phyloP scores from a whole-genome alignment of 176 grass and related monocot species.

The Melocanna baccifera region DNA sequence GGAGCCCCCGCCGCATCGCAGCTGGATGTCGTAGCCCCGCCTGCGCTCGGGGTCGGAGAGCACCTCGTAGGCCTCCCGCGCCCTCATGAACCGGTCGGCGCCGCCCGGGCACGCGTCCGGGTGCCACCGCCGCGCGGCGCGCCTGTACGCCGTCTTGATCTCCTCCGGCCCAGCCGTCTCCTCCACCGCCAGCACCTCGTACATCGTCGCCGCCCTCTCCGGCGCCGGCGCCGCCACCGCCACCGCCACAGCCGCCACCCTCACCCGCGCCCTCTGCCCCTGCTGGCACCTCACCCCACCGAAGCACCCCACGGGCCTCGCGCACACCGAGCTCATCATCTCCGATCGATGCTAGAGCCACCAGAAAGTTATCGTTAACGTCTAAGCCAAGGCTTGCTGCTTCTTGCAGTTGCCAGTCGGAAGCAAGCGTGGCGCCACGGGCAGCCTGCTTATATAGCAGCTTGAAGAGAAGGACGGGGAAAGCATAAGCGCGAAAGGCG shows the following conservation, averaged over 20 bases:
- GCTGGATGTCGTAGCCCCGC: conserved; percentile 65
- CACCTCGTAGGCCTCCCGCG: conserved; percentile 82
- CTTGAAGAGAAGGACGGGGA: conserved; percentile 3
- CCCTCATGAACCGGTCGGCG: conserved; percentile 62
- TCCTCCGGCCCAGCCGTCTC: conserved; percentile 49
- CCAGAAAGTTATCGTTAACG: not conserved
- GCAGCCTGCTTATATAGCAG: conserved; percentile 35
- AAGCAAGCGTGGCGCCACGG: not conserved
- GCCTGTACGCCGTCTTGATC: conserved; percentile 80
- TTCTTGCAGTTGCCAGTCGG: not conserved
- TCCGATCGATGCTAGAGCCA: not conserved
- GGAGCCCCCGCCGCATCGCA: conserved; percentile 34
- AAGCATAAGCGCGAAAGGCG: not conserved
- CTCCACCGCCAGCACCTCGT: conserved; percentile 69
- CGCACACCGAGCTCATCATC: conserved; percentile 50
- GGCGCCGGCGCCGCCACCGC: not conserved
- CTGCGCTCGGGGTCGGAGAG: conserved; percentile 65
- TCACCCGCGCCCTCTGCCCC: not conserved
- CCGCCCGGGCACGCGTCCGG: conserved; percentile 62
- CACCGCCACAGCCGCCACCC: not conserved
- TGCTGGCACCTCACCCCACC: conserved; percentile 29
- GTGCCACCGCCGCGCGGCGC: conserved; percentile 67
- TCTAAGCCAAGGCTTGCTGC: not conserved
- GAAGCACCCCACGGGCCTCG: conserved; percentile 19
- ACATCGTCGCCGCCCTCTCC: conserved; percentile 43